Base-by-base conservation (phyloP, 345 rosid species). In the Limnanthes douglasii region DNA sequence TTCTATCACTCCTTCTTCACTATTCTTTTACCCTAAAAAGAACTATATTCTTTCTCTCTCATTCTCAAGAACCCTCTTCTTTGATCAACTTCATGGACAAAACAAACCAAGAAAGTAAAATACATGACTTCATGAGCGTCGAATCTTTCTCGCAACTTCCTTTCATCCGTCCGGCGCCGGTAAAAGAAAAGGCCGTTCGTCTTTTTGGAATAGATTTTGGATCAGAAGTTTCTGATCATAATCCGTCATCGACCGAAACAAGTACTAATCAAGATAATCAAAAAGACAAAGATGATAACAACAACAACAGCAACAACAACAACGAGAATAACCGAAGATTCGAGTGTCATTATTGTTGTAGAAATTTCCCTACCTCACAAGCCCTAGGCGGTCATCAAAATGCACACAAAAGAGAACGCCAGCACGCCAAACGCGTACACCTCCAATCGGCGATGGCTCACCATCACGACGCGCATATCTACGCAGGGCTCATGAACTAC, bases 171-270 rank as follows among this genome's bases (percentile, higher is more conserved):
- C 83, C 79, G 5, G 66, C 86, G 4, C 66, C 71, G 7, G 40
- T 35, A 36, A 57, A 60, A 21, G 74, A 60, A 24, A 61, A 49
- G 45, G 55, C 59, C 22, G 49, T 78, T 49, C 78, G 82, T 21
- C 80, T 78, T 24, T 78, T 78, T 26, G 92, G 92, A 11, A 65
- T 65, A 17, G 80, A 78, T 41, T 78, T 78, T 39, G 62, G 61
- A 21, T 37, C 41, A 5, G 44, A 42, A 48, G 46, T 48, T 30
- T 42, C 61, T 11, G 22, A 37, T 3, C 32, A 34, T 8, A 15
- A n/a, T 3, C 22, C n/a, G 11, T 38, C 21, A 33, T 17, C 18
- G 16, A 37, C 26, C 11, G 19, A 11, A 21, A 23, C 5, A 4
- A 4, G 8, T 8, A 4, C 26, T 23, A 3, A 11, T 9, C 5